These are phyloP conservation scores for Daldinia vernicosa DNA, from an alignment of 495 filamentous ascomycete genomes.

Conservation along the genomic window DNA sequence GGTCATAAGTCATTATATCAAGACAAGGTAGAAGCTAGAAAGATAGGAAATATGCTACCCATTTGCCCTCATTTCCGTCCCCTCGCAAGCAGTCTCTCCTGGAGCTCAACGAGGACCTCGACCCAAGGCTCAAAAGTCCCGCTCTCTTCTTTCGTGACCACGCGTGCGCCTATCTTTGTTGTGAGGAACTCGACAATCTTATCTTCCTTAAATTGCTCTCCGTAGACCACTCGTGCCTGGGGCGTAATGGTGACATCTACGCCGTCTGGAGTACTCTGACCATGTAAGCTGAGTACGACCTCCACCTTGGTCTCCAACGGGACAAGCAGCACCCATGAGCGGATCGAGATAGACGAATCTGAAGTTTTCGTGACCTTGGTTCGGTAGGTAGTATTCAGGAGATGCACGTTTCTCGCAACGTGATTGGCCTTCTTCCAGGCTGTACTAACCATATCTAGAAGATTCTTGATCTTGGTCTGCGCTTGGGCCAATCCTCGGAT, in stretches of 20 bases:
- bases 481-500: conserved; percentile 63
- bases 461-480: conserved; percentile 58
- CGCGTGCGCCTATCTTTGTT: conserved; percentile 54
- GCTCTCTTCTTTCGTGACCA: conserved; percentile 45
- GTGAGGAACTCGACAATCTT: conserved; percentile 70
- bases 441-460: conserved; percentile 63
- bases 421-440: conserved; percentile 68
- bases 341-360: conserved; percentile 64
- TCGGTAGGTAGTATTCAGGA: conserved; percentile 62
- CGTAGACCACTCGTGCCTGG: conserved; percentile 68
- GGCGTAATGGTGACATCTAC: conserved; percentile 58
- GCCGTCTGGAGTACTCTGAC: conserved; percentile 36
- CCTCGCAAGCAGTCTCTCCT: conserved; percentile 62
- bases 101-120: conserved; percentile 64
- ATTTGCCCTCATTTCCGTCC: conserved; percentile 55
- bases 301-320: conserved; percentile 69
- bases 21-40: not conserved
- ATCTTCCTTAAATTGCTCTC: conserved; percentile 68
- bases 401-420: conserved; percentile 63
- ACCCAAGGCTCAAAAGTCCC: conserved; percentile 59
- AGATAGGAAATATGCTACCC: not conserved
- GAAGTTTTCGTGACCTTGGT: conserved; percentile 63
- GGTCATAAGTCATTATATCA: conserved; percentile 44
- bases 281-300: conserved; percentile 55
- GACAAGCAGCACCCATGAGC: conserved; percentile 62